Evolutionary conservation across 768 basidiomycete genomes (phyloP).

Genomic region (Calocybe indica): DNA sequence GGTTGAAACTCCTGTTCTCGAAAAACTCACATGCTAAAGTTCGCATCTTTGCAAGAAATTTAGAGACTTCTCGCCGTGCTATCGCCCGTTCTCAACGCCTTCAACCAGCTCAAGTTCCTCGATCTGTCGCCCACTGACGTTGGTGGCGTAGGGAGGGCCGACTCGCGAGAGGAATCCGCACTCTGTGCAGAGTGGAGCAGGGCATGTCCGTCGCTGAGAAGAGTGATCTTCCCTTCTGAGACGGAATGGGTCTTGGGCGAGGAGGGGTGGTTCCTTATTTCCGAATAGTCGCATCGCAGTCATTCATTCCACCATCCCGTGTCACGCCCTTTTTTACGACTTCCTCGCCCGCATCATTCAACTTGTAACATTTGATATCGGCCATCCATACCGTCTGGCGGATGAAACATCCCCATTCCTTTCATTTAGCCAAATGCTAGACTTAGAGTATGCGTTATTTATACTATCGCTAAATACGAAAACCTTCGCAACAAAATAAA

Average conservation of each 20-base stretch:
- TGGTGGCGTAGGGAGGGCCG: slow-evolving; percentile 35
- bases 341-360: not conserved
- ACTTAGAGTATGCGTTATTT: not conserved
- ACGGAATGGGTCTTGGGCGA: slow-evolving; percentile 41
- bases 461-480: not conserved
- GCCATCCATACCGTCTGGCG: too few species aligned
- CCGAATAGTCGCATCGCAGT: slow-evolving; percentile 2
- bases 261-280: slow-evolving; percentile 22
- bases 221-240: slow-evolving; percentile 51
- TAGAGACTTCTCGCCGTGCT: slow-evolving; percentile 56
- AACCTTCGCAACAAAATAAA: slow-evolving; percentile 4
- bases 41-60: slow-evolving; percentile 9
- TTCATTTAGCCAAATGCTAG: not conserved
- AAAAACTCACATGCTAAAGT: not conserved
- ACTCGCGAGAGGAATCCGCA: slow-evolving; percentile 40
- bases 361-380: too few species aligned
- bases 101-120: slow-evolving; percentile 42
- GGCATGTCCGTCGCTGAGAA: slow-evolving; percentile 47
- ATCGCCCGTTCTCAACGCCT: slow-evolving; percentile 48
- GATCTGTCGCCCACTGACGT: slow-evolving; percentile 58
- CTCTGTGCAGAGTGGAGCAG: slow-evolving; percentile 50
- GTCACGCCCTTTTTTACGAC: not conserved
- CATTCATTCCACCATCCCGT: slow-evolving; percentile 2
- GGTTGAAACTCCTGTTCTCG: not conserved
- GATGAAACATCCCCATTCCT: not conserved